Conservation (phyloP, 331 rosid genomes). For the Phaseolus coccineus region DNA sequence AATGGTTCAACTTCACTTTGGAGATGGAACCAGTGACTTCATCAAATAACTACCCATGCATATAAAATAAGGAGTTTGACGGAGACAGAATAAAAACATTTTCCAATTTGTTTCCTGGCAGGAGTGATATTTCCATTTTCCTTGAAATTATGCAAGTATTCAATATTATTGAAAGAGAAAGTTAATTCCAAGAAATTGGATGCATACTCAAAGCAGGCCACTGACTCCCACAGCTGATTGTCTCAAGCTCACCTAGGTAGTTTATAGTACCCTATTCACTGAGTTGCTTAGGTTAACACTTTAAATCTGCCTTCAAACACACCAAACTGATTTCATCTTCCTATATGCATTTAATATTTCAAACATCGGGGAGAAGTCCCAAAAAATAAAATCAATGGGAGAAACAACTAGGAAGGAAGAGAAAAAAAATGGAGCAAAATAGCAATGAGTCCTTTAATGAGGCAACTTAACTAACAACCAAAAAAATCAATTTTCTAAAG, state of each 20-base stretch:
- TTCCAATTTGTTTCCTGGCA: constrained; percentile 20
- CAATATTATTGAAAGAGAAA: constrained; percentile 19
- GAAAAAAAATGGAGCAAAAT: constrained; percentile 21
- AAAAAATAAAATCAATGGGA: neutral
- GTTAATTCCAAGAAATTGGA: neutral
- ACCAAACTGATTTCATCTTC: constrained; percentile 12
- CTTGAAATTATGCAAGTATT: constrained; percentile 2
- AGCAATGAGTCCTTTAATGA: neutral
- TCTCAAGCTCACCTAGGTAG: constrained; percentile 29
- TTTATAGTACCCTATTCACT: constrained; percentile 8
- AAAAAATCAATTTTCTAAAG: constrained; percentile 8
- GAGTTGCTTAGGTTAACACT: constrained; percentile 7
- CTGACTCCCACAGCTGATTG: neutral
- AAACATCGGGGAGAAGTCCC: constrained; percentile 14
- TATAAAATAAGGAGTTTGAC: constrained; percentile 15
- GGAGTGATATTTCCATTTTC: constrained; percentile 16
- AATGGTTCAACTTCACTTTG: constrained; percentile 28
- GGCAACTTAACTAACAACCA: constrained; percentile 11
- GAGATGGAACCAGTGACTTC: constrained; percentile 27
- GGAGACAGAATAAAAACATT: constrained; percentile 4
- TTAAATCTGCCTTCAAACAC: constrained; percentile 11
- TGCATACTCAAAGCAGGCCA: constrained; percentile 24
- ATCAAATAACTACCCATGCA: constrained; percentile 9
- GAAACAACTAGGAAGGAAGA: constrained; percentile 8
- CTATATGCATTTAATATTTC: constrained; percentile 7